phyloP scores from a whole-genome alignment of 2,329 filamentous ascomycete genomes.

The Arachnomyces sp. region DNA sequence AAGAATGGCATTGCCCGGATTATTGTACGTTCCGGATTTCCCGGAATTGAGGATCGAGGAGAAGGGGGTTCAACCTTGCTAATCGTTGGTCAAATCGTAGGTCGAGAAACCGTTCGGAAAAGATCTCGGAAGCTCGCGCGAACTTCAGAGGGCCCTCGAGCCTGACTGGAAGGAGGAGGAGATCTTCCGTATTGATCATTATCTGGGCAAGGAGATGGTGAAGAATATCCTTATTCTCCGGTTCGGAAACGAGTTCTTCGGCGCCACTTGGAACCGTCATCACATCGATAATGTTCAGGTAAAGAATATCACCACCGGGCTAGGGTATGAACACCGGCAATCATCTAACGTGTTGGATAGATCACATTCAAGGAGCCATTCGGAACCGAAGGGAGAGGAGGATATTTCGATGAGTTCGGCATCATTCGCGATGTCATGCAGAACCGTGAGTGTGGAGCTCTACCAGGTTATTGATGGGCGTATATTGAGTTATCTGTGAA shows the following conservation, averaged over 20 bases:
- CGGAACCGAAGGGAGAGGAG: conserved; percentile 92
- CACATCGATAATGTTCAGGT: conserved; percentile 97
- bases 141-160: conserved; percentile 88
- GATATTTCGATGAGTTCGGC: conserved; percentile 99
- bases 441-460: conserved; percentile 58
- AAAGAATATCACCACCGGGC: conserved; percentile 9
- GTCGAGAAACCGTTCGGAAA: conserved; percentile 99
- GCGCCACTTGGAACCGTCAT: conserved; percentile 96
- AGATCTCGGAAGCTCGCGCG: conserved; percentile 86
- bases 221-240: conserved; percentile 98
- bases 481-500: conserved; percentile 14
- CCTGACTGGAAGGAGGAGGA: conserved; percentile 99
- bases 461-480: not conserved
- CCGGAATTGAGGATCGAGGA: not conserved
- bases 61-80: conserved; percentile 3
- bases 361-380: conserved; percentile 99
- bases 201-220: conserved; percentile 99
- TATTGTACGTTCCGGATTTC: conserved; percentile 57
- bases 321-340: not conserved
- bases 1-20: conserved; percentile 83
- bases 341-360: conserved; percentile 26
- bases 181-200: conserved; percentile 98
- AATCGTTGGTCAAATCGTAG: conserved; percentile 39
- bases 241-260: conserved; percentile 98
- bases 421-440: conserved; percentile 99